A percentile compares a stretch with the other conserved stretches of the same genome.
phyloP scores from a whole-genome alignment of 2,329 filamentous ascomycete genomes.

The Ophiostoma sp. region DNA sequence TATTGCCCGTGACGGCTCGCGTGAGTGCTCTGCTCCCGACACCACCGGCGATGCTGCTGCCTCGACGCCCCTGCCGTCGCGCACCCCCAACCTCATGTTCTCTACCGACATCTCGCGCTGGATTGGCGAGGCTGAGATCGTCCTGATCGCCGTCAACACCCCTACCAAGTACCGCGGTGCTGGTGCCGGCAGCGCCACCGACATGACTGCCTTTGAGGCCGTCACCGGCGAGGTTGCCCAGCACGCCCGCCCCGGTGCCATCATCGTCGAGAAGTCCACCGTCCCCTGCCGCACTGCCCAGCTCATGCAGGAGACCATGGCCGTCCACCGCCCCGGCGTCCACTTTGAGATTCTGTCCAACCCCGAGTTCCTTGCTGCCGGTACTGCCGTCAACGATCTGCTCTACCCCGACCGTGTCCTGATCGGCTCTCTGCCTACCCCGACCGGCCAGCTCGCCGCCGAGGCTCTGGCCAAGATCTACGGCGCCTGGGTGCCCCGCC shows the following conservation, averaged over 20 bases:
- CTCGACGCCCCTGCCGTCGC: constrained; percentile 37
- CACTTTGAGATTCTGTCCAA: constrained; percentile 74
- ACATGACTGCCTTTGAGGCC: constrained; percentile 67
- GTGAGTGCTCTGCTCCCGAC: constrained; percentile 38
- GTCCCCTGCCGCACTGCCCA: constrained; percentile 72
- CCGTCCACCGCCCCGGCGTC: constrained; percentile 55
- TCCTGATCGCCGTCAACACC: constrained; percentile 74
- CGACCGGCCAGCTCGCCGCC: constrained; percentile 57
- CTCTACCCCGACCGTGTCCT: constrained; percentile 67
- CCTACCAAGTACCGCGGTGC: constrained; percentile 67
- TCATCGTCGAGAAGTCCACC: constrained; percentile 77
- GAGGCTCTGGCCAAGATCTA: constrained; percentile 61
- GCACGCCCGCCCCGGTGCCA: constrained; percentile 60
- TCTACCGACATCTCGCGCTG: constrained; percentile 58
- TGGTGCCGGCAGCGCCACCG: constrained; percentile 65
- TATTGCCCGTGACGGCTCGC: constrained; percentile 55
- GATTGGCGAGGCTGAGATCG: constrained; percentile 64
- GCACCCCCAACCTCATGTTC: constrained; percentile 66
- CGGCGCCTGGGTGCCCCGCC: constrained; percentile 61
- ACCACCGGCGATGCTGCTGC: constrained; percentile 34
- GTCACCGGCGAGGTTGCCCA: constrained; percentile 63
- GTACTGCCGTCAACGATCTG: constrained; percentile 67
- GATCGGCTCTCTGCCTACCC: constrained; percentile 63
- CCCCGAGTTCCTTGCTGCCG: constrained; percentile 75
- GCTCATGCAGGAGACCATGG: constrained; percentile 59